Conservation (phyloP, 345 rosid genomes). For the Brassica cretica region DNA sequence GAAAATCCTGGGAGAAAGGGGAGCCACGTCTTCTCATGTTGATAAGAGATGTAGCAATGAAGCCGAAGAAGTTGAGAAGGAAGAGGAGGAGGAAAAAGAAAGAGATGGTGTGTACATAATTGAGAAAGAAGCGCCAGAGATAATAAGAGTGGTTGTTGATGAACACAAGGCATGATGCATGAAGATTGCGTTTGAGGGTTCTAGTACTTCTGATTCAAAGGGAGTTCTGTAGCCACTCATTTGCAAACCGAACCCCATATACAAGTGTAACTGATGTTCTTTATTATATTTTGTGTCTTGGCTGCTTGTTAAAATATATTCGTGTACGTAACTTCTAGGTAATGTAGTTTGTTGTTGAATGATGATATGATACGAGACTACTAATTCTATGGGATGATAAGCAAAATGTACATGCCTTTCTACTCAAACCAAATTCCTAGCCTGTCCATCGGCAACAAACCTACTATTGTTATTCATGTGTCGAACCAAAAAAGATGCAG, state of each 20-base stretch:
- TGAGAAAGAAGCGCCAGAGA: constrained; percentile 18
- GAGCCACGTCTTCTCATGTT: constrained; percentile 8
- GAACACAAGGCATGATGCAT: constrained; percentile 19
- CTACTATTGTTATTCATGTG: no score
- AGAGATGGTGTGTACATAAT: constrained; percentile 24
- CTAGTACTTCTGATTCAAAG: constrained; percentile 10
- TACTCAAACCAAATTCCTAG: neutral
- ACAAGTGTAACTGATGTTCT: constrained; percentile 15
- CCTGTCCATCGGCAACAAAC: no score
- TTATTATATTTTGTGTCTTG: constrained; percentile 6
- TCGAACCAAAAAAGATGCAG: constrained; percentile 4
- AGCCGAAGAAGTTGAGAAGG: neutral
- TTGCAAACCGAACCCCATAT: constrained; percentile 1
- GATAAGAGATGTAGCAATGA: constrained; percentile 6
- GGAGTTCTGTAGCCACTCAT: constrained; percentile 11
- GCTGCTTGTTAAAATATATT: neutral
- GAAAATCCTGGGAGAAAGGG: constrained; percentile 63
- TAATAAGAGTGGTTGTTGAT: constrained; percentile 17
- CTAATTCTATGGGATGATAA: constrained; percentile 15
- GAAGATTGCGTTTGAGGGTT: constrained; percentile 20
- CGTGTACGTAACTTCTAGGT: constrained; percentile 22
- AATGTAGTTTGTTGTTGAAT: constrained; percentile 29
- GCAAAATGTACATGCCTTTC: constrained; percentile 3
- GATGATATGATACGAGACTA: constrained; percentile 15
- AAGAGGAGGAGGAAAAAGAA: neutral